Evolutionary conservation across 2,329 filamentous ascomycete genomes (phyloP).

Genomic region (Hymenoscyphus repandus): DNA sequence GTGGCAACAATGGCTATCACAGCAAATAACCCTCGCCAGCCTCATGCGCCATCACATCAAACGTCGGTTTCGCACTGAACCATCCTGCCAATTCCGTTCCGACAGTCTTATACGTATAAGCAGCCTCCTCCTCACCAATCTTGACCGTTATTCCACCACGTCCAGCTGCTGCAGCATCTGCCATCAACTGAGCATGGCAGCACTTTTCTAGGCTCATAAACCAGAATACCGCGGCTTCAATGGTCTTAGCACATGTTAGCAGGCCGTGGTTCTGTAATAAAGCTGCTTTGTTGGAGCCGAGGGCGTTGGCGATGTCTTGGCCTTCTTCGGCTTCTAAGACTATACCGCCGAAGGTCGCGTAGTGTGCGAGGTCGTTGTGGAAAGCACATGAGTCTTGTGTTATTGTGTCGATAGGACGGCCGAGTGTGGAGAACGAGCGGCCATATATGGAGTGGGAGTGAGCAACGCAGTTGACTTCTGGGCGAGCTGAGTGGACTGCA

Average conservation of each 20-base stretch:
- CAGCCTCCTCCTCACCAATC: constrained; percentile 63
- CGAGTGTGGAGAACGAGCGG: constrained; percentile 57
- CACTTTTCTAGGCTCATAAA: constrained; percentile 46
- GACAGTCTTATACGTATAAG: constrained; percentile 59
- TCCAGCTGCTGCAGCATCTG: constrained; percentile 56
- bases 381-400: constrained; percentile 53
- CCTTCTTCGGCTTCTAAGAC: constrained; percentile 50
- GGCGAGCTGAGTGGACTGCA: constrained; percentile 53
- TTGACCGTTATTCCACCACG: constrained; percentile 49
- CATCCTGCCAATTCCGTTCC: constrained; percentile 50
- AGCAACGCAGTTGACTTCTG: constrained; percentile 53
- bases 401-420: constrained; percentile 52
- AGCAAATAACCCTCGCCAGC: not conserved
- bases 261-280: constrained; percentile 52
- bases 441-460: constrained; percentile 57
- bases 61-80: constrained; percentile 27
- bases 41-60: constrained; percentile 2
- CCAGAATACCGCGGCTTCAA: constrained; percentile 50
- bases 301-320: constrained; percentile 39
- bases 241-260: constrained; percentile 43
- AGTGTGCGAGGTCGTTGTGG: constrained; percentile 38
- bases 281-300: constrained; percentile 46
- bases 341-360: constrained; percentile 45
- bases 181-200: constrained; percentile 44
- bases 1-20: not conserved